phyloP scores from a whole-genome alignment of 805 yeast species.

The Kuraishia cidri region DNA sequence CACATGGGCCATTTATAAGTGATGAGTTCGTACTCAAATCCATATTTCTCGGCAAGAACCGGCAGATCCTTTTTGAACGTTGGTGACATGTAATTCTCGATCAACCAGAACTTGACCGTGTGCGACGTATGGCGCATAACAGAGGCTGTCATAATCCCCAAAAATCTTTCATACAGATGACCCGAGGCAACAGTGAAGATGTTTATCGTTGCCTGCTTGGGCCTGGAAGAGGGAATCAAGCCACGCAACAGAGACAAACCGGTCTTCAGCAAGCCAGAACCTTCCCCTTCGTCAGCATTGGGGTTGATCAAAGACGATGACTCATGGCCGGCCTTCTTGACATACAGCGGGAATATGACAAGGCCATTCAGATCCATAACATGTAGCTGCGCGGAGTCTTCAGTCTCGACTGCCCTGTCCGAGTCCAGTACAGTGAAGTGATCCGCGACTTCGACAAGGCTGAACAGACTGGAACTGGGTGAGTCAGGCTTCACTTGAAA shows the following conservation, averaged over 20 bases:
- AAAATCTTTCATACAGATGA: slow-evolving; percentile 63
- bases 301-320: slow-evolving; percentile 3
- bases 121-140: slow-evolving; percentile 58
- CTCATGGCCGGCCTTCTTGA: slow-evolving; percentile 19
- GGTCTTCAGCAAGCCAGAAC: not conserved
- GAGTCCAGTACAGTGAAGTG: no score
- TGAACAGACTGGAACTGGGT: slow-evolving; percentile 29
- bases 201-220: slow-evolving; percentile 53
- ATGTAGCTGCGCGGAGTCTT: slow-evolving; percentile 15
- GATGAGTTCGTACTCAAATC: slow-evolving; percentile 68
- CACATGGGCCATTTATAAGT: slow-evolving; percentile 91
- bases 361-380: slow-evolving; percentile 36
- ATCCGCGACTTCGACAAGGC: slow-evolving; percentile 23
- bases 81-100: slow-evolving; percentile 75
- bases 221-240: slow-evolving; percentile 4
- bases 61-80: slow-evolving; percentile 56
- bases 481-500: slow-evolving; percentile 34
- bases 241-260: not conserved
- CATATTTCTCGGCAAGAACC: slow-evolving; percentile 41
- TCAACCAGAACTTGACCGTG: slow-evolving; percentile 75
- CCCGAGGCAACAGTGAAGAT: slow-evolving; percentile 83
- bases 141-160: slow-evolving; percentile 74
- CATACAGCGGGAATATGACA: slow-evolving; percentile 34
- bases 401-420: slow-evolving; percentile 10
- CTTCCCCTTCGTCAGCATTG: not conserved